phyloP scores from a whole-genome alignment of 2,329 filamentous ascomycete genomes.

The Pseudopyrenochaeta lycopersici region DNA sequence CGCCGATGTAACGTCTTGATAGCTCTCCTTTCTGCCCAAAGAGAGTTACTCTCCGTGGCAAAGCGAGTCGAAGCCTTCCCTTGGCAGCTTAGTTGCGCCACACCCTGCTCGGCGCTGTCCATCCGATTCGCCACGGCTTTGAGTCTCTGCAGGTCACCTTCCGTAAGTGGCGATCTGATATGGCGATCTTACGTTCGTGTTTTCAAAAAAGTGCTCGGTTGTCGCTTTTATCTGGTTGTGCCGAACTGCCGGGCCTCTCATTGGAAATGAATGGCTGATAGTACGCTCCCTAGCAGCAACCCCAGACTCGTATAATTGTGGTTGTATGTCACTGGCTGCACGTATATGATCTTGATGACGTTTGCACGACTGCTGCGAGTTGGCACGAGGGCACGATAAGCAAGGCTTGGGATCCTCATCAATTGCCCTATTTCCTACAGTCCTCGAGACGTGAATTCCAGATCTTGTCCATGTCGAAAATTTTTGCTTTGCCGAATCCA shows the following conservation, averaged over 20 bases:
- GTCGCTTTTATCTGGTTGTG: slow-evolving; percentile 3
- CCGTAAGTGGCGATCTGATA: slow-evolving; percentile 22
- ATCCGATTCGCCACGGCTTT: slow-evolving; percentile 10
- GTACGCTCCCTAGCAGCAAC: slow-evolving; percentile 7
- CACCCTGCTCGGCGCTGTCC: slow-evolving; percentile 5
- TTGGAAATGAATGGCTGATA: background rate
- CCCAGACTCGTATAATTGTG: background rate
- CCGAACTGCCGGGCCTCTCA: slow-evolving; percentile 17
- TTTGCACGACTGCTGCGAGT: background rate
- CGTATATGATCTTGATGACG: background rate
- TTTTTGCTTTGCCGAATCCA: slow-evolving; percentile 19
- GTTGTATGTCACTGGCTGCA: background rate
- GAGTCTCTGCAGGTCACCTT: slow-evolving; percentile 31
- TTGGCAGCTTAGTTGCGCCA: slow-evolving; percentile 39
- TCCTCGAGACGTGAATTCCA: background rate
- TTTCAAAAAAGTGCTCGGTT: slow-evolving; percentile 12
- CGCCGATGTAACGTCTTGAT: slow-evolving; percentile 45
- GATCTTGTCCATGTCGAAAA: slow-evolving; percentile 11
- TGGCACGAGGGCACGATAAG: background rate
- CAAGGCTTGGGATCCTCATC: background rate
- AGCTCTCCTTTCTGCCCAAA: slow-evolving; percentile 18
- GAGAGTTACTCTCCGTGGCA: slow-evolving; percentile 18
- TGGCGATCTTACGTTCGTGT: slow-evolving; percentile 32
- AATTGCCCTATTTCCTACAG: background rate
- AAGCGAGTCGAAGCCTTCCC: slow-evolving; percentile 36